Percentiles rank a stretch among this genome's conserved stretches.
Conservation (phyloP, 805 yeast genomes). For the Ogataea chonburiensis region DNA sequence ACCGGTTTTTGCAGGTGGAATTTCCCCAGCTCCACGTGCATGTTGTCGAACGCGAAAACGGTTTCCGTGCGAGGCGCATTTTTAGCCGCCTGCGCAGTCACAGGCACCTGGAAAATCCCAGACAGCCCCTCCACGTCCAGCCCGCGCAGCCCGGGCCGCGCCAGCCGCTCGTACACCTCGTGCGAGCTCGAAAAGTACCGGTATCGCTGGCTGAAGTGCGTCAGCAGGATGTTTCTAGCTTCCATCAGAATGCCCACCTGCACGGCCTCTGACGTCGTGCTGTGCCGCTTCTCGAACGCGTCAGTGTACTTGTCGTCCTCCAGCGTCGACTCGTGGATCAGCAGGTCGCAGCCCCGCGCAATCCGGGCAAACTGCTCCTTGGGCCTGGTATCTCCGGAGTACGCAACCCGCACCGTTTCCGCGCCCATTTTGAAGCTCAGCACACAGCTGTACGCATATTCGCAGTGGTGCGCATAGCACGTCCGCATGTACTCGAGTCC, state of each 20-base stretch:
- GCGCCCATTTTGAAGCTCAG: constrained; percentile 43
- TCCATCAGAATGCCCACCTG: constrained; percentile 67
- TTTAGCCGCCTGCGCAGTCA: constrained; percentile 17
- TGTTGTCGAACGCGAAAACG: constrained; percentile 65
- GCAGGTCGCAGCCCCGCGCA: constrained; percentile 65
- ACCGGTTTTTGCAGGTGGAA: constrained; percentile 37
- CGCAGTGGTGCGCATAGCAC: constrained; percentile 82
- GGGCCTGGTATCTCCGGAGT: constrained; percentile 96
- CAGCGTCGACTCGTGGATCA: constrained; percentile 92
- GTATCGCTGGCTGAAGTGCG: constrained; percentile 93
- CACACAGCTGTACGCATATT: constrained; percentile 70
- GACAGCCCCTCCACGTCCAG: constrained; percentile 24
- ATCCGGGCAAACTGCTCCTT: constrained; percentile 55
- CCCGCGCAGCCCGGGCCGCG: constrained; percentile 20
- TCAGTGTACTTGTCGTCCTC: constrained; percentile 76
- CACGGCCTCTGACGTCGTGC: constrained; percentile 87
- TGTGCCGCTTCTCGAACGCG: constrained; percentile 79
- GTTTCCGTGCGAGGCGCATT: constrained; percentile 30
- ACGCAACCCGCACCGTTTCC: constrained; percentile 64
- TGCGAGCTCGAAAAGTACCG: constrained; percentile 44
- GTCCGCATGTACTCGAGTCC: constrained; percentile 49
- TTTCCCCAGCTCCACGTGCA: constrained; percentile 47
- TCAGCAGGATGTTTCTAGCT: constrained; percentile 67
- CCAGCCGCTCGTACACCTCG: constrained; percentile 26
- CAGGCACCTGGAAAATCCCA: constrained; percentile 21